Evolutionary conservation across 164 flowering plant genomes (phyloP).

Genomic region (Macadamia integrifolia): DNA sequence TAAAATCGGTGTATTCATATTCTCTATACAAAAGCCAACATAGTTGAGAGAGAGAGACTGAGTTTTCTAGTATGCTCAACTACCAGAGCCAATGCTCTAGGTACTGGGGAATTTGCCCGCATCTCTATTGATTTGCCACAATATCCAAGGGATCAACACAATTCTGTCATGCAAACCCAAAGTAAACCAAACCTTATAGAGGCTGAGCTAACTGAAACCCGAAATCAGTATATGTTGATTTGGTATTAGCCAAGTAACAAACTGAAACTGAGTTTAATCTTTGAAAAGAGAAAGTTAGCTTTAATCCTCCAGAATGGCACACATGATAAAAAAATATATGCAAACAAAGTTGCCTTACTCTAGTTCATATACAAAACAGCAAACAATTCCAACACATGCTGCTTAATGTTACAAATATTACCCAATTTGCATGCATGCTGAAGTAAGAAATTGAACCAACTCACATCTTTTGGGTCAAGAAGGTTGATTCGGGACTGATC

Average conservation of each 20-base stretch:
- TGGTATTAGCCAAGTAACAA: neutral
- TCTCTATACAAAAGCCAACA: no score
- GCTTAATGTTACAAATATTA: neutral
- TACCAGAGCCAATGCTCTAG: no score
- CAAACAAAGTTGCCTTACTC: neutral
- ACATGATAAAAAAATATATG: neutral
- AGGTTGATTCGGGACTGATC: slow-evolving; percentile 93
- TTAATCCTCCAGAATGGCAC: no score
- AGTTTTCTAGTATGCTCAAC: no score
- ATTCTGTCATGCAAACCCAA: no score
- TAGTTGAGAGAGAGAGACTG: no score
- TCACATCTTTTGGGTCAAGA: slow-evolving; percentile 90
- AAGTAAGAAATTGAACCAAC: slow-evolving; percentile 17
- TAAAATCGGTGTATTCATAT: no score
- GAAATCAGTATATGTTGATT: no score
- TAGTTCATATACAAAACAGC: neutral
- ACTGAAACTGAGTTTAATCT: neutral
- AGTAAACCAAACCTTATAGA: neutral
- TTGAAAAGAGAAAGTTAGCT: neutral
- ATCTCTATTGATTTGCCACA: no score
- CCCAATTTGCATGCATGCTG: neutral
- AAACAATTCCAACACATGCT: neutral
- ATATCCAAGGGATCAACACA: no score
- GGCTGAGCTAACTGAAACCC: neutral
- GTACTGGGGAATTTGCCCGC: no score